Base-by-base conservation (phyloP, 2,329 filamentous ascomycete species). In the Talaromyces verruculosus region DNA sequence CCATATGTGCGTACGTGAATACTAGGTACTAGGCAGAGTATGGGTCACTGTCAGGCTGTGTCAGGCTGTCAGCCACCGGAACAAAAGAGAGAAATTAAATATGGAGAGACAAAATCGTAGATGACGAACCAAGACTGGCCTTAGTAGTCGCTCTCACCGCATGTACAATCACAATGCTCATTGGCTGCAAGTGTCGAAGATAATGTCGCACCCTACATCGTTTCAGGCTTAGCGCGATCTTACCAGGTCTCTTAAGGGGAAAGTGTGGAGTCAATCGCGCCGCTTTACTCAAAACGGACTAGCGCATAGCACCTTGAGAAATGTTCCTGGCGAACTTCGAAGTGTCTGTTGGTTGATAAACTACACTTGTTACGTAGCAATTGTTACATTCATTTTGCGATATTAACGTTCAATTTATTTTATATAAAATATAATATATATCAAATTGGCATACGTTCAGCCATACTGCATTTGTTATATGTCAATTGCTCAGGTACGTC, bases 401-500 rank as follows among this genome's bases (percentile, higher is more conserved):
- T 11, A 19, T 11, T 47, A 28, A 28, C 8, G 2, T 49, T 17
- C 45, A 25, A 15, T 28, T 6, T 25, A 25, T n/a, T 8, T 45
- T 7, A 45, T 45, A 25, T 25, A 3, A 11, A 19, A 19, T 4
- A 17, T 22, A 19, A 19, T 22, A 19, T 22, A 45, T 22, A 43
- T 4, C 15, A 41, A 45, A 45, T 45, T 47, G 43, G 43, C 43
- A 47, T n/a, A 11, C 19, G 41, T 19, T 43, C 41, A 19, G 41
- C 41, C 41, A 17, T 19, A 41, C 10, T 19, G 17, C 47, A 30
- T 51, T 51, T 17, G 22, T 51, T 51, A 37, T 51, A 37, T 22
- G 22, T 51, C 13, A 51, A 57, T 39, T 57, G 53, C 37, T 22
- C 53, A 55, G 30, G n/a, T 37, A 57, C 33, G n/a, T 55, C 33